Conservation (phyloP, 2,329 filamentous ascomycete species). For the Sporothrix schenckii region DNA sequence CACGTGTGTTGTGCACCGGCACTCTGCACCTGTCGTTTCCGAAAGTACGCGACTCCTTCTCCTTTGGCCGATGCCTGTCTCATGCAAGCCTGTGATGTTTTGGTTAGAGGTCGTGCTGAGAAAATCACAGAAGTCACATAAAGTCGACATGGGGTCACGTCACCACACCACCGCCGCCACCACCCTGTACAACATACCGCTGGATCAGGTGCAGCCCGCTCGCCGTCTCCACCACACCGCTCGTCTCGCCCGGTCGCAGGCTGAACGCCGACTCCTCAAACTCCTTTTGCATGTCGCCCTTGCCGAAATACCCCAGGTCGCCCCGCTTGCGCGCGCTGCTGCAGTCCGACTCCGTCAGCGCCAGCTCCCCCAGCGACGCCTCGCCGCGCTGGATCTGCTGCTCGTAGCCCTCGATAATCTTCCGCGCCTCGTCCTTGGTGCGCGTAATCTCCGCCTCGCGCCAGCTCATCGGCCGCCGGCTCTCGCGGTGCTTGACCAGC, state of each 20-base stretch:
- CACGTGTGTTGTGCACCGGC: background rate
- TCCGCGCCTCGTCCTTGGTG: slow-evolving; percentile 80
- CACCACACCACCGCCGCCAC: no score
- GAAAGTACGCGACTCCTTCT: background rate
- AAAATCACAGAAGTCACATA: no score
- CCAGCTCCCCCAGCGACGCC: slow-evolving; percentile 76
- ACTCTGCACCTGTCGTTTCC: background rate
- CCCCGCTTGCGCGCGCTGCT: slow-evolving; percentile 92
- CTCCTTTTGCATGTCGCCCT: slow-evolving; percentile 96
- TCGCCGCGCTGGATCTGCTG: slow-evolving; percentile 72
- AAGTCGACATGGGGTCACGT: no score
- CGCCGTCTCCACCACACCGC: slow-evolving; percentile 84
- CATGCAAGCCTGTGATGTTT: slow-evolving; percentile 26
- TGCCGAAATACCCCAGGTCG: slow-evolving; percentile 92
- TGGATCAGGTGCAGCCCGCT: slow-evolving; percentile 96
- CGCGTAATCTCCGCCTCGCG: slow-evolving; percentile 86
- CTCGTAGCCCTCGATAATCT: slow-evolving; percentile 76
- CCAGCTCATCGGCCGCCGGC: slow-evolving; percentile 90
- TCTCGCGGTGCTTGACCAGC: slow-evolving; percentile 89
- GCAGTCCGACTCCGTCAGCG: slow-evolving; percentile 88
- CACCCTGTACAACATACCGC: slow-evolving; percentile 59
- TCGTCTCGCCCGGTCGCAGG: slow-evolving; percentile 85
- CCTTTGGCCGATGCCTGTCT: slow-evolving; percentile 22
- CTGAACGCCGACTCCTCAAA: slow-evolving; percentile 95
- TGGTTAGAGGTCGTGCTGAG: background rate